Conservation (phyloP, 2,329 filamentous ascomycete genomes). For the Calonectria crousiana region DNA sequence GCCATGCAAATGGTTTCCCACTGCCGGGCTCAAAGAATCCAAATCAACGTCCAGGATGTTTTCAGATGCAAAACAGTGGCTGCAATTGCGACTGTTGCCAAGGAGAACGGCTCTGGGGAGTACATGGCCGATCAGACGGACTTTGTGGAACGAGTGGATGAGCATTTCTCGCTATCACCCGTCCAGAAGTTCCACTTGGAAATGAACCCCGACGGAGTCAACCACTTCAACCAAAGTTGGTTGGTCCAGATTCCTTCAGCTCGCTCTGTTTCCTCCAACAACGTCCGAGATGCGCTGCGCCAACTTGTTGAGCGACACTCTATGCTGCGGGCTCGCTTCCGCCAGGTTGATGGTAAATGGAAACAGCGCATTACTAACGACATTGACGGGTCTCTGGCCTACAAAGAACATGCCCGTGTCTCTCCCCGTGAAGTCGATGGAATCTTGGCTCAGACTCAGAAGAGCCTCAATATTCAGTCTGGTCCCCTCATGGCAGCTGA, state of each 20-base stretch:
- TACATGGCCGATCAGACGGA: not conserved
- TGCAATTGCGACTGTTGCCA: slow-evolving; percentile 26
- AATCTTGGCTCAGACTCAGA: slow-evolving; percentile 27
- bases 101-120: slow-evolving; percentile 20
- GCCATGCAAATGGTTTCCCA: slow-evolving; percentile 51
- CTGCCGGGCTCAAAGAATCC: slow-evolving; percentile 44
- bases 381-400: not conserved
- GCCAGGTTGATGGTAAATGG: slow-evolving; percentile 7
- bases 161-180: slow-evolving; percentile 29
- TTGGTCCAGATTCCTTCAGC: not conserved
- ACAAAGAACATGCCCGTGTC: not conserved
- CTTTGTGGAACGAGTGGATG: slow-evolving; percentile 11
- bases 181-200: slow-evolving; percentile 37
- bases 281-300: not conserved
- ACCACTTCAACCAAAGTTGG: slow-evolving; percentile 3
- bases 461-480: slow-evolving; percentile 11
- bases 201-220: not conserved
- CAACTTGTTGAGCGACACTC: slow-evolving; percentile 4
- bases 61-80: slow-evolving; percentile 43
- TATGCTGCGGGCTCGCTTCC: not conserved
- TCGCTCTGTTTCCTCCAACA: not conserved
- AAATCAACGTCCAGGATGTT: slow-evolving; percentile 45
- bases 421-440: not conserved
- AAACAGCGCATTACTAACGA: slow-evolving; percentile 27
- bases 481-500: slow-evolving; percentile 31